A percentile compares a stretch with the other conserved stretches of the same genome.
Conservation (phyloP, 306 rosid species). For the Citrullus amarus region DNA sequence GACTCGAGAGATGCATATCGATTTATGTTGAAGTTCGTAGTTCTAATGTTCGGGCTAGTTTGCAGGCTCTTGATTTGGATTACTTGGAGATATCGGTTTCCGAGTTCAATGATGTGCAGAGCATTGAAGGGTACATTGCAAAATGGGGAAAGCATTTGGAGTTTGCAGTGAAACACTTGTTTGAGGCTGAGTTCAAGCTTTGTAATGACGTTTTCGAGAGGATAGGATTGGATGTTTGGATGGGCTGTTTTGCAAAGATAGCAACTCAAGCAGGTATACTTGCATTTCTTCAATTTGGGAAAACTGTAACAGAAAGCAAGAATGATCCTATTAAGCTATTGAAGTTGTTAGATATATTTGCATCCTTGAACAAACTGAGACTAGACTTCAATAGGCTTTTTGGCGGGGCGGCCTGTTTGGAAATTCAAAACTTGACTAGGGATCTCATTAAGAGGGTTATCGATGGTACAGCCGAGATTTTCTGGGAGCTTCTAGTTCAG, state of each 20-base stretch:
- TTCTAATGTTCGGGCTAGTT: constrained; percentile 84
- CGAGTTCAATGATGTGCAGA: constrained; percentile 89
- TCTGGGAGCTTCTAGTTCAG: constrained; percentile 86
- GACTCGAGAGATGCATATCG: constrained; percentile 67
- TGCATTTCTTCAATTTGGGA: constrained; percentile 94
- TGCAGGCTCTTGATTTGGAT: constrained; percentile 81
- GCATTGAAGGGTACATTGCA: constrained; percentile 75
- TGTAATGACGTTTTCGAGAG: constrained; percentile 94
- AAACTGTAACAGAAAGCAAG: constrained; percentile 87
- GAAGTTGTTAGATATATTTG: constrained; percentile 85
- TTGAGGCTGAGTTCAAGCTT: constrained; percentile 89
- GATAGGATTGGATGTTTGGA: constrained; percentile 82
- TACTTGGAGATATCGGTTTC: constrained; percentile 82
- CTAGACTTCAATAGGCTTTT: constrained; percentile 88
- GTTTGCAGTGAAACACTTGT: constrained; percentile 97
- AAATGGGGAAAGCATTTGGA: constrained; percentile 99
- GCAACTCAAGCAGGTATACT: constrained; percentile 97
- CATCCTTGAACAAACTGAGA: constrained; percentile 86
- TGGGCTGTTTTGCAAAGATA: constrained; percentile 86
- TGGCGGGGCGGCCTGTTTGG: constrained; percentile 76
- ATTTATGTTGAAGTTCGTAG: constrained; percentile 86
- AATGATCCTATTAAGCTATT: constrained; percentile 88
- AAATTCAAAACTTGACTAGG: constrained; percentile 89
- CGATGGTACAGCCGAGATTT: constrained; percentile 85
- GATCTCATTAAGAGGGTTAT: constrained; percentile 89